Evolutionary conservation across 805 yeast species (phyloP).

Genomic region (Wickerhamiella sorbophila): DNA sequence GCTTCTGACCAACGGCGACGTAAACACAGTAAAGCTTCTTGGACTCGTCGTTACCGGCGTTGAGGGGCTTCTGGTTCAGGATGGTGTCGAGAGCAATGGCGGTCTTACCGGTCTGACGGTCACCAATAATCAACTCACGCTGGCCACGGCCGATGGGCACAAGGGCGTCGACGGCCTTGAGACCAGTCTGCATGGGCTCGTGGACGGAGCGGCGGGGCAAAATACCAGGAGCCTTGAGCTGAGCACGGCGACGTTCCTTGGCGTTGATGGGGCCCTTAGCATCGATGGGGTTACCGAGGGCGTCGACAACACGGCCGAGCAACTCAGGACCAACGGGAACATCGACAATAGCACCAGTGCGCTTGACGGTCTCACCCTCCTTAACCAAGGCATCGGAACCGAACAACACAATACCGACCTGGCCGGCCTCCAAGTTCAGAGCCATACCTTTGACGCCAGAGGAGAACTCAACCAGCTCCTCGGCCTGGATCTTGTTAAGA

Average conservation of each 20-base stretch:
- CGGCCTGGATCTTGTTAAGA: slow-evolving; percentile 98
- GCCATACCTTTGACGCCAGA: slow-evolving; percentile 99
- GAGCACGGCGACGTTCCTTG: slow-evolving; percentile 80
- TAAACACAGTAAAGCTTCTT: slow-evolving; percentile 99
- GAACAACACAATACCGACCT: slow-evolving; percentile 98
- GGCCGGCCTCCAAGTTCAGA: slow-evolving; percentile 98
- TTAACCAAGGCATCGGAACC: slow-evolving; percentile 98
- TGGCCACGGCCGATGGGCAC: slow-evolving; percentile 99
- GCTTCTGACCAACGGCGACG: slow-evolving; percentile 99
- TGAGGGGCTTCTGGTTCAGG: slow-evolving; percentile 98
- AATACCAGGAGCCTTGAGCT: slow-evolving; percentile 99
- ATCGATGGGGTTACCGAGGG: slow-evolving; percentile 97
- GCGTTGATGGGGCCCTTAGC: slow-evolving; percentile 98
- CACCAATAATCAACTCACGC: slow-evolving; percentile 99
- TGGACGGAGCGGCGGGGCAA: slow-evolving; percentile 96
- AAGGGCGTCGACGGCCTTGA: slow-evolving; percentile 95
- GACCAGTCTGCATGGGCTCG: slow-evolving; percentile 99
- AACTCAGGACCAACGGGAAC: slow-evolving; percentile 97
- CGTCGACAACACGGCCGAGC: slow-evolving; percentile 98
- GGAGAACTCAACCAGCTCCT: slow-evolving; percentile 97
- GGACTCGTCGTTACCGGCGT: slow-evolving; percentile 83
- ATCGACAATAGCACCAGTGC: slow-evolving; percentile 98
- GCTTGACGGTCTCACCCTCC: slow-evolving; percentile 99
- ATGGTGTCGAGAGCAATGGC: slow-evolving; percentile 98
- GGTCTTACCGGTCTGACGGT: slow-evolving; percentile 99